phyloP scores from a whole-genome alignment of 139 green algal species.

The Trebouxia sp. region DNA sequence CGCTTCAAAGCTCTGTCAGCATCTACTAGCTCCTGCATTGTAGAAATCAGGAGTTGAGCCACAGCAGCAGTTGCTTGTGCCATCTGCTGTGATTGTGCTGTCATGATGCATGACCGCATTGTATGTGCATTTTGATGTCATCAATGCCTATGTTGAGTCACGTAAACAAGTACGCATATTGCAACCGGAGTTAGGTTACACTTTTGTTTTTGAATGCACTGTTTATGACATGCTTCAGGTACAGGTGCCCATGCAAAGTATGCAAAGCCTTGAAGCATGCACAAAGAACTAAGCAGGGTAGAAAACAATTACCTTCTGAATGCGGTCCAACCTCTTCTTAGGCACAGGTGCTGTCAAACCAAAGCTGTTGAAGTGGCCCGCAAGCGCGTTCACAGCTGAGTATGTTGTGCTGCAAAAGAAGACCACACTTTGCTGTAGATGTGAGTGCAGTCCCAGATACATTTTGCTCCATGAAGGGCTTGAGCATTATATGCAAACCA shows the following conservation, averaged over 20 bases:
- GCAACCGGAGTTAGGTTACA: background rate
- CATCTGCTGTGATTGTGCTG: no score
- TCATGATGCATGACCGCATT: no score
- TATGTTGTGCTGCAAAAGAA: conserved; percentile 81
- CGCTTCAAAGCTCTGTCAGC: conserved; percentile 55
- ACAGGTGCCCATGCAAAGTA: background rate
- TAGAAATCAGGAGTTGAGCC: background rate
- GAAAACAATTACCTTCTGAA: conserved; percentile 69
- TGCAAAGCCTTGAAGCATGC: background rate
- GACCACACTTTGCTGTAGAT: background rate
- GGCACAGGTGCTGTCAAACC: conserved; percentile 78
- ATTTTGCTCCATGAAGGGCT: background rate
- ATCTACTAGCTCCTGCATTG: conserved; percentile 65
- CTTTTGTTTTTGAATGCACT: background rate
- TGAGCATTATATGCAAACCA: background rate
- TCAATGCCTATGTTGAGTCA: background rate
- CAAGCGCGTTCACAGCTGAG: conserved; percentile 86
- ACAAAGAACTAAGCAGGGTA: background rate
- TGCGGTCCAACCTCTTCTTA: conserved; percentile 88
- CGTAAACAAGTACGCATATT: no score
- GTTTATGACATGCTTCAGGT: background rate
- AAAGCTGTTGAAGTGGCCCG: conserved; percentile 94
- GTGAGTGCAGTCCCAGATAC: background rate
- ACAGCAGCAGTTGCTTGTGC: background rate
- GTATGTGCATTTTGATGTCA: no score